Evolutionary conservation across 1,139 yeast genomes (phyloP).

Genomic region (Suhomyces terraborum): DNA sequence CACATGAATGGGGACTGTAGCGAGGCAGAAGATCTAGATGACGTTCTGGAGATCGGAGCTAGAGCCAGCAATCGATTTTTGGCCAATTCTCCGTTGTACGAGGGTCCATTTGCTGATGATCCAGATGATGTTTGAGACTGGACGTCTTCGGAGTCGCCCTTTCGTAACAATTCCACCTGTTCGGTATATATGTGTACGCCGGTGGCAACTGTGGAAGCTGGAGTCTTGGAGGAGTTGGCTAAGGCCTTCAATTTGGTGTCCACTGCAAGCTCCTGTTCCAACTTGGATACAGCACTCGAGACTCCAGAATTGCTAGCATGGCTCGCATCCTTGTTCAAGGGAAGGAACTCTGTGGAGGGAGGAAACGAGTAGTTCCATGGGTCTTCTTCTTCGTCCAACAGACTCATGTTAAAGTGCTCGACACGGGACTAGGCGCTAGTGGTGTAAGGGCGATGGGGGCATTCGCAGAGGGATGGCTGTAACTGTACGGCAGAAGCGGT

Average conservation of each 20-base stretch:
- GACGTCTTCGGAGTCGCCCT: slow-evolving; percentile 14
- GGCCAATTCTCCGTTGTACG: slow-evolving; percentile 1
- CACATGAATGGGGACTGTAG: slow-evolving; percentile 41
- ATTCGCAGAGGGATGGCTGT: neutral
- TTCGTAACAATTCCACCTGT: slow-evolving; percentile 7
- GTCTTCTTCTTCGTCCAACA: slow-evolving; percentile 39
- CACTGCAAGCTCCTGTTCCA: neutral
- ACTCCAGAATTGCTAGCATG: neutral
- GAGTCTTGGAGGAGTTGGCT: neutral
- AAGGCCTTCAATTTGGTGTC: neutral
- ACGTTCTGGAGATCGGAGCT: slow-evolving; percentile 15
- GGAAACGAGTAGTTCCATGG: slow-evolving; percentile 51
- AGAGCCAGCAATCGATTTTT: slow-evolving; percentile 11
- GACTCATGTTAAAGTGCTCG: slow-evolving; percentile 5
- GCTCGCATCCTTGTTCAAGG: slow-evolving; percentile 5
- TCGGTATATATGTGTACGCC: slow-evolving; percentile 5
- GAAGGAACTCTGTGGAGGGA: slow-evolving; percentile 39
- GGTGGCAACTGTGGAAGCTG: neutral
- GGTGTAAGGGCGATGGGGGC: neutral
- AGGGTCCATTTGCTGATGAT: slow-evolving; percentile 8
- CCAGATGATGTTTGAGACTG: slow-evolving; percentile 14
- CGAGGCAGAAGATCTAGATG: slow-evolving; percentile 31
- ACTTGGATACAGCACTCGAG: neutral
- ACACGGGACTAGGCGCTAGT: no score
- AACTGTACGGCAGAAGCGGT: neutral